These are phyloP conservation scores for Theileria sp. DNA, from an alignment of 169 alveolate species.

Conservation along the genomic window DNA sequence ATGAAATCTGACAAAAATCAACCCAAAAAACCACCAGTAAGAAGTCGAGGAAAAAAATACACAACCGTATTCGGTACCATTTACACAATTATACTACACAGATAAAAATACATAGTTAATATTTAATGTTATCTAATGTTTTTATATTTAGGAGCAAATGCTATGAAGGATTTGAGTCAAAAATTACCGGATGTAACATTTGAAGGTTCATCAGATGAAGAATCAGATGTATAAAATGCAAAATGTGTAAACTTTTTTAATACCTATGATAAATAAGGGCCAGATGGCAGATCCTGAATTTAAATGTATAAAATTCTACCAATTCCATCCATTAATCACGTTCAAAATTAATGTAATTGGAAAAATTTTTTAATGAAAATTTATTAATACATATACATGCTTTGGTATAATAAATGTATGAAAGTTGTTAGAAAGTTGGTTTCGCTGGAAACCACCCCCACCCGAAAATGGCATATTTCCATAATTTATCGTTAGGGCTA, in stretches of 20 bases:
- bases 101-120: no score
- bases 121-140: no score
- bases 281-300: neutral
- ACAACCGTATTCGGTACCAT: neutral
- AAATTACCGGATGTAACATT: constrained; percentile 12
- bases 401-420: neutral
- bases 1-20: constrained; percentile 1
- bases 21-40: neutral
- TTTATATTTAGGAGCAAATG: neutral
- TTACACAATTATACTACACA: no score
- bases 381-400: neutral
- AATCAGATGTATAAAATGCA: neutral
- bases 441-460: neutral
- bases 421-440: neutral
- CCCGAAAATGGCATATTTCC: neutral
- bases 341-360: no score
- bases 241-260: neutral
- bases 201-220: constrained; percentile 32
- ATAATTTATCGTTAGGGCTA: neutral
- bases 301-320: neutral
- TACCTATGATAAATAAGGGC: neutral
- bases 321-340: neutral
- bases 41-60: neutral
- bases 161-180: neutral
- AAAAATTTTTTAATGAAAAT: no score